These are phyloP conservation scores for Bullera alba DNA, from an alignment of 768 basidiomycete species.

Conservation along the genomic window DNA sequence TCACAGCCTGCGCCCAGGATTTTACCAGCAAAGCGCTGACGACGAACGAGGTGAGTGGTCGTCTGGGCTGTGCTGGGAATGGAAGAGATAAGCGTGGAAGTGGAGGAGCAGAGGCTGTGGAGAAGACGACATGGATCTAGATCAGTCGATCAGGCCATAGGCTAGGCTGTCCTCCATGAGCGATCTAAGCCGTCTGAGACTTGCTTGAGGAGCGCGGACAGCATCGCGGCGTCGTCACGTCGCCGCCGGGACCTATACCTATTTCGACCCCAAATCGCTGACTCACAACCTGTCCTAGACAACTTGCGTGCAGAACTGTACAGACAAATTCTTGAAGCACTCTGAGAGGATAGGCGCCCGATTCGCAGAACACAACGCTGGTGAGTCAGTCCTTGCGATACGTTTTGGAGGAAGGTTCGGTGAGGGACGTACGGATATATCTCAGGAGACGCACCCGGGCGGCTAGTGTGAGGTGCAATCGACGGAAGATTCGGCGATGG, in stretches of 20 bases:
- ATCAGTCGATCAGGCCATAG: neutral
- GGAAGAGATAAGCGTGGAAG: neutral
- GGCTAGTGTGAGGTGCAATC: neutral
- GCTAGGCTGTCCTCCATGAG: too few relatives aligned
- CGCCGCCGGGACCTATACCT: too few relatives aligned
- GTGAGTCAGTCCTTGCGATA: constrained; percentile 59
- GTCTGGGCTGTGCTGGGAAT: neutral
- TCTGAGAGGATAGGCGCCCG: constrained; percentile 86
- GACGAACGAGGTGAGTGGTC: constrained; percentile 74
- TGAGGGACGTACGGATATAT: neutral
- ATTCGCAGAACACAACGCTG: constrained; percentile 86
- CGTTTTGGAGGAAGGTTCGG: too few relatives aligned
- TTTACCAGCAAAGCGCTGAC: constrained; percentile 92
- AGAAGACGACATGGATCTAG: too few relatives aligned
- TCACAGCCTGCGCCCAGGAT: constrained; percentile 89
- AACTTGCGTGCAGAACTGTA: constrained; percentile 82
- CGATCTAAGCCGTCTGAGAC: too few relatives aligned
- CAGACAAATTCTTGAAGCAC: constrained; percentile 96
- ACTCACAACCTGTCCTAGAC: constrained; percentile 52
- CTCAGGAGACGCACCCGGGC: neutral
- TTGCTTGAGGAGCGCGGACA: too few relatives aligned
- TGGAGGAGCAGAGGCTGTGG: neutral
- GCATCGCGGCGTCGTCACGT: too few relatives aligned
- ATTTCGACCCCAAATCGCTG: too few relatives aligned
- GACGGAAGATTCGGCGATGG: too few relatives aligned